A percentile compares a stretch with the other conserved stretches of the same genome.
These are phyloP conservation scores for Exophiala calicioides DNA, from an alignment of 2,329 filamentous ascomycete genomes.

Conservation along the genomic window DNA sequence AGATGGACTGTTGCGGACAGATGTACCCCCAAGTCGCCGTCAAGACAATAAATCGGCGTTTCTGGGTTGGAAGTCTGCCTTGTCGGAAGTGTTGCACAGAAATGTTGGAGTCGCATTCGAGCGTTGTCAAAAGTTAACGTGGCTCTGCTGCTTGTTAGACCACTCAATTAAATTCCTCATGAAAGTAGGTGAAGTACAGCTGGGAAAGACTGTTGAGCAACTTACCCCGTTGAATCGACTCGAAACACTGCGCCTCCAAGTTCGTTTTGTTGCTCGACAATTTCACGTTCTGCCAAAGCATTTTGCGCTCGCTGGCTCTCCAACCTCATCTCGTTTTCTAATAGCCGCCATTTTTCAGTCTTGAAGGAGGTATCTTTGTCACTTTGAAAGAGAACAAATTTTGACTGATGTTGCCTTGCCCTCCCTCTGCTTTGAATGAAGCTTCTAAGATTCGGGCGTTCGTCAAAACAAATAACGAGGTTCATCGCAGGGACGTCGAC, in stretches of 20 bases:
- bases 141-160: conserved; percentile 59
- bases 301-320: conserved; percentile 59
- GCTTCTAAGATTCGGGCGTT: conserved; percentile 62
- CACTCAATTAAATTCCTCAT: background rate
- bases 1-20: conserved; percentile 64
- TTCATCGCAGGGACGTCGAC: conserved; percentile 66
- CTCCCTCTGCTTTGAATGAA: conserved; percentile 67
- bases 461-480: conserved; percentile 65
- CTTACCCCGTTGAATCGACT: conserved; percentile 48
- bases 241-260: conserved; percentile 40
- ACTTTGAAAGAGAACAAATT: conserved; percentile 54
- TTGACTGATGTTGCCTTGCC: conserved; percentile 59
- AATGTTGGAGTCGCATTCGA: conserved; percentile 75
- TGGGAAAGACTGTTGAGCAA: conserved; percentile 10
- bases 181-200: conserved; percentile 28
- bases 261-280: conserved; percentile 53
- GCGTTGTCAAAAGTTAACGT: conserved; percentile 72
- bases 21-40: conserved; percentile 33
- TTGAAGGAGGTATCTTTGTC: conserved; percentile 35
- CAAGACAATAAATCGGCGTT: conserved; percentile 67
- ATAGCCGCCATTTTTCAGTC: conserved; percentile 58
- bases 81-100: conserved; percentile 65
- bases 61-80: conserved; percentile 47
- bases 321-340: conserved; percentile 73
- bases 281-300: conserved; percentile 41